A percentile compares a stretch with the other conserved stretches of the same genome.
Conservation (phyloP, 805 yeast species). For the Candida yuanshanica region DNA sequence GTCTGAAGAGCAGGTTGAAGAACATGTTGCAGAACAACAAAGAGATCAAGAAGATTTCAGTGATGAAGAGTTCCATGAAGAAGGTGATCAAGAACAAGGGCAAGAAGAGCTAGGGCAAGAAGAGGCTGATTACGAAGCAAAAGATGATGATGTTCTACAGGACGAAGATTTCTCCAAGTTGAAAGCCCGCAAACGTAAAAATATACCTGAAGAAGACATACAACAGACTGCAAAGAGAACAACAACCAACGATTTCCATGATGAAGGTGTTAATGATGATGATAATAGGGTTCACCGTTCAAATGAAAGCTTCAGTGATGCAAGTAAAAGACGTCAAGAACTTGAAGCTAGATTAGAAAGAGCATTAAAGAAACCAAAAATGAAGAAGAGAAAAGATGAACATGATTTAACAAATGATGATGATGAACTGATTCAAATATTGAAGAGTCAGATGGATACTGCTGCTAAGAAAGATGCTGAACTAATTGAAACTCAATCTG, state of each 20-base stretch:
- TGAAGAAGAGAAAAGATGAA: conserved; percentile 69
- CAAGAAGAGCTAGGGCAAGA: conserved; percentile 19
- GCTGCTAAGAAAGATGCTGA: conserved; percentile 76
- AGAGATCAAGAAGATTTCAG: background rate
- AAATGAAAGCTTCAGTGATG: conserved; percentile 17
- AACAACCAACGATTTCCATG: conserved; percentile 1
- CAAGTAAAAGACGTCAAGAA: conserved; percentile 55
- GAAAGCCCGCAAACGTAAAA: conserved; percentile 19
- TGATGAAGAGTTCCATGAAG: conserved; percentile 5
- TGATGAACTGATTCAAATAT: conserved; percentile 78
- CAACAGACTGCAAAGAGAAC: conserved; percentile 6
- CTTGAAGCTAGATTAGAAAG: conserved; percentile 79
- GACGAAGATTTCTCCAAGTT: conserved; percentile 21
- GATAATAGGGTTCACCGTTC: conserved; percentile 22
- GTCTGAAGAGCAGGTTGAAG: conserved; percentile 5
- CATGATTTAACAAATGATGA: conserved; percentile 93
- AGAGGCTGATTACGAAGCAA: conserved; percentile 21
- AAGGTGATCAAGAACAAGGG: conserved; percentile 3
- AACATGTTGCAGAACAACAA: conserved; percentile 10
- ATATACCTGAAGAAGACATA: conserved; percentile 4
- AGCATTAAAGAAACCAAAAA: conserved; percentile 60
- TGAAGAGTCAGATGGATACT: conserved; percentile 85
- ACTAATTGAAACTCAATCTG: conserved; percentile 37
- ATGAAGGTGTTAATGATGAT: conserved; percentile 17
- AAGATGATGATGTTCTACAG: conserved; percentile 19